Conservation (phyloP, 2,329 filamentous ascomycete genomes). For the Aspergillus ibericus region DNA sequence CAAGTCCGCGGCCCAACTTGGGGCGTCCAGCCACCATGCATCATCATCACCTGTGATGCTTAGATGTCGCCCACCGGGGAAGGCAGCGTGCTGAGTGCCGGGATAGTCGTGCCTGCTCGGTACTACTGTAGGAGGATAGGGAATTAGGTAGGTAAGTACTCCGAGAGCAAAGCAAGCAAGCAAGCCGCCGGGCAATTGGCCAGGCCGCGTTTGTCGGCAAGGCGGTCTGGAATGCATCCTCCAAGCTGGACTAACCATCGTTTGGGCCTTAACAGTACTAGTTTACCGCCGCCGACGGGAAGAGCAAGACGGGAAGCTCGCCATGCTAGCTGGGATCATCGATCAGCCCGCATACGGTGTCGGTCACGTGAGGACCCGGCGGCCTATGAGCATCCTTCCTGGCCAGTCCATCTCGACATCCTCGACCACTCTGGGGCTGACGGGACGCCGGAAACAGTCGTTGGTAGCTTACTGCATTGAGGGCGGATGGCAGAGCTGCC, state of each 20-base stretch:
- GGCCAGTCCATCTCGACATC: slow-evolving; percentile 16
- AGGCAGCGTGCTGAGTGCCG: neutral
- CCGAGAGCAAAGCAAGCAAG: neutral
- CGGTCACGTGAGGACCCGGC: slow-evolving; percentile 17
- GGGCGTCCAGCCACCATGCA: slow-evolving; percentile 6
- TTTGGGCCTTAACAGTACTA: neutral
- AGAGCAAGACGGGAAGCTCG: slow-evolving; percentile 14
- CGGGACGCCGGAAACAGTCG: slow-evolving; percentile 12
- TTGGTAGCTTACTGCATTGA: slow-evolving; percentile 12
- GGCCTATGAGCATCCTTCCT: slow-evolving; percentile 19
- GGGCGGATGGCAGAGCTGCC: slow-evolving; percentile 14
- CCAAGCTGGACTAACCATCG: neutral
- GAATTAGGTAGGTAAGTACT: neutral
- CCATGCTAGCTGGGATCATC: slow-evolving; percentile 23
- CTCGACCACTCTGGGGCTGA: slow-evolving; percentile 18
- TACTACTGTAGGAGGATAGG: neutral
- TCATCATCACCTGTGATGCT: neutral
- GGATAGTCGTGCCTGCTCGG: neutral
- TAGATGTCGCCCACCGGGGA: neutral
- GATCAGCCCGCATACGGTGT: slow-evolving; percentile 24
- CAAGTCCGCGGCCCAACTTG: slow-evolving; percentile 7
- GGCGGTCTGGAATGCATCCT: slow-evolving; percentile 7
- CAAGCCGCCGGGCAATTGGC: neutral
- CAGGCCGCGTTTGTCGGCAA: slow-evolving; percentile 9
- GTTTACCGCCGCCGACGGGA: slow-evolving; percentile 14